Conservation (phyloP, 2,329 filamentous ascomycete genomes). For the Dactylonectria estremocensis region DNA sequence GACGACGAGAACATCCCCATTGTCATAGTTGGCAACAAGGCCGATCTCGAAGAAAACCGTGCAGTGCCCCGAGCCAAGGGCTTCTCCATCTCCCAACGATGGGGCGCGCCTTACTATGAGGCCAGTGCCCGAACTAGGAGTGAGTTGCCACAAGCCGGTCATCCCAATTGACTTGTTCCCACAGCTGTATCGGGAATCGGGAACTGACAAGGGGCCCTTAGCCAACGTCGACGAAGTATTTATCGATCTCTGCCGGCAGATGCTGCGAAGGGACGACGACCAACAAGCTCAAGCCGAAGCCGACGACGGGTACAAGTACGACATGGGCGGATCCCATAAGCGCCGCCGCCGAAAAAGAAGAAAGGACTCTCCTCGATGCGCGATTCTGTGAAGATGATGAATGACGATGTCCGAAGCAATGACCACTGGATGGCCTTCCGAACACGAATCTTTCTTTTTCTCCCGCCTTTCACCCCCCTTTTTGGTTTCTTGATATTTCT, state of each 20-base stretch:
- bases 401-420: constrained; percentile 4
- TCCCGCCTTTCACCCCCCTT: constrained; percentile 2
- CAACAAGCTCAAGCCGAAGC: constrained; percentile 51
- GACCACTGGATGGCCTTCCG: constrained; percentile 38
- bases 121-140: constrained; percentile 84
- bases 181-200: constrained; percentile 31
- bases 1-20: constrained; percentile 88
- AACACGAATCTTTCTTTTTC: not conserved
- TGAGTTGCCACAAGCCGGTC: constrained; percentile 55
- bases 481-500: not conserved
- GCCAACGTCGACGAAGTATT: constrained; percentile 94
- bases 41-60: constrained; percentile 89
- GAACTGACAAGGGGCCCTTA: constrained; percentile 52
- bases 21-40: constrained; percentile 94
- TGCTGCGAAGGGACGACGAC: constrained; percentile 80
- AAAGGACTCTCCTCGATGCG: constrained; percentile 58
- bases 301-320: constrained; percentile 61
- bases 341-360: constrained; percentile 50
- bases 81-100: constrained; percentile 87
- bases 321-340: constrained; percentile 50
- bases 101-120: constrained; percentile 94
- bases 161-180: constrained; percentile 16
- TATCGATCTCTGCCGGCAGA: constrained; percentile 86
- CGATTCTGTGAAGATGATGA: constrained; percentile 57
- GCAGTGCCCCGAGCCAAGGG: constrained; percentile 83